Base-by-base conservation (phyloP, 176 grass and related monocot genomes). In the Phoenix dactylifera region DNA sequence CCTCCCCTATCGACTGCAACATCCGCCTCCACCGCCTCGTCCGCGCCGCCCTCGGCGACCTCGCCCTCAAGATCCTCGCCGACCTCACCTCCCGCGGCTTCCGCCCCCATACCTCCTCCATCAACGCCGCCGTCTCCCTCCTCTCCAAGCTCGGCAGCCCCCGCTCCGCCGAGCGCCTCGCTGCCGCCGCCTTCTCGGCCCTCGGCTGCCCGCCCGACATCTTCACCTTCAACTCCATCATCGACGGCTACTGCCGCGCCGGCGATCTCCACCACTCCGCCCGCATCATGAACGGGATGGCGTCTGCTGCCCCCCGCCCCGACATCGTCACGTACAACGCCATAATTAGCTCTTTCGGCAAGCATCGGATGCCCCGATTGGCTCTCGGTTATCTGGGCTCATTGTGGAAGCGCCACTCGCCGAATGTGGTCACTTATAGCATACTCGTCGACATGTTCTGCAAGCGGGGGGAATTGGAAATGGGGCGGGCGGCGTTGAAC, bases 51-150 rank as follows among this genome's bases (percentile, higher is more conserved):
- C 26, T 54, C 22, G 64, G 64, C 64, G 64, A 67, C 50, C 51
- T 67, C 51, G 50, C 64, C 16, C 9, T 67, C 51, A 67, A 67
- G 51, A 50, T 67, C 51, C 51, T 67, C 64, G 23, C 51, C 51
- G 64, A 55, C 2, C 64, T 67, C 50, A n/a, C 29, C 17, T 55
- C 65, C 24, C 51, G 58, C 14, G 58, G 58, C 58, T 61, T 61
- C 58, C 16, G 58, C 0, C 58, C 58, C 26, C 26, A 61, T 24
- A 4, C 17, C 5, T 39, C 58, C 16, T 39, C 58, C 58, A 23
- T 44, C 35, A 44, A 44, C 7, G 35, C 39, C 14, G 61, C 39
- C 39, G 61, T 64, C 18, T 64, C 61, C 39, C 19, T 64, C 32
- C 44, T 50, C 18, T 22, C 19, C 18, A 64, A 39, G 61, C 35